A percentile compares a stretch with the other conserved stretches of the same genome.
phyloP scores from a whole-genome alignment of 2,329 filamentous ascomycete genomes.

The Trichoderma brevicompactum region DNA sequence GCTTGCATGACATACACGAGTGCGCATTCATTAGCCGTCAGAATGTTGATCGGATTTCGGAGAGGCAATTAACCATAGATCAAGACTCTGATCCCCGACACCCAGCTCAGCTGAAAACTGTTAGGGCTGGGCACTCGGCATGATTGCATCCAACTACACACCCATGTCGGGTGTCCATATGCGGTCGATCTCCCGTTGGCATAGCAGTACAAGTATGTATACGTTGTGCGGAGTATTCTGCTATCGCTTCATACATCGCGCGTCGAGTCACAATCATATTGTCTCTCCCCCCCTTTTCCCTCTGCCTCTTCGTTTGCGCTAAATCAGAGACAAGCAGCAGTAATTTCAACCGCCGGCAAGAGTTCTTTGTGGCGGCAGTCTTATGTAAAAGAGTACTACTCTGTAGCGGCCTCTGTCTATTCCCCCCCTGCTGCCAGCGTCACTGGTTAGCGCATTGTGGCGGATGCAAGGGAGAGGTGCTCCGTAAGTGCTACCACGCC shows the following conservation, averaged over 20 bases:
- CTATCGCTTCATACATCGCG: neutral
- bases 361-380: neutral
- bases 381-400: neutral
- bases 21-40: too few species aligned
- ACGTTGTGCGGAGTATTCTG: neutral
- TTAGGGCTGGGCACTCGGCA: conserved; percentile 5
- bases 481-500: neutral
- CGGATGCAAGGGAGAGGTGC: conserved; percentile 5
- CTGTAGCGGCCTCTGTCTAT: neutral
- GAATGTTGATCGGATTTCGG: neutral
- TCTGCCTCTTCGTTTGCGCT: neutral
- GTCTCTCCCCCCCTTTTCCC: neutral
- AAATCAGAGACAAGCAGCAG: neutral
- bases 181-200: conserved; percentile 12
- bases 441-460: neutral
- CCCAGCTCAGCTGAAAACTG: neutral
- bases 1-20: neutral
- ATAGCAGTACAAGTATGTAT: neutral
- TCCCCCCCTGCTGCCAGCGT: neutral
- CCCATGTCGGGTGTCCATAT: neutral
- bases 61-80: neutral
- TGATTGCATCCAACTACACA: neutral
- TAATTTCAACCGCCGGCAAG: neutral
- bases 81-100: neutral
- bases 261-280: neutral